These are phyloP conservation scores for Talaromyces sp. DNA, from an alignment of 2,329 filamentous ascomycete species.

Conservation along the genomic window DNA sequence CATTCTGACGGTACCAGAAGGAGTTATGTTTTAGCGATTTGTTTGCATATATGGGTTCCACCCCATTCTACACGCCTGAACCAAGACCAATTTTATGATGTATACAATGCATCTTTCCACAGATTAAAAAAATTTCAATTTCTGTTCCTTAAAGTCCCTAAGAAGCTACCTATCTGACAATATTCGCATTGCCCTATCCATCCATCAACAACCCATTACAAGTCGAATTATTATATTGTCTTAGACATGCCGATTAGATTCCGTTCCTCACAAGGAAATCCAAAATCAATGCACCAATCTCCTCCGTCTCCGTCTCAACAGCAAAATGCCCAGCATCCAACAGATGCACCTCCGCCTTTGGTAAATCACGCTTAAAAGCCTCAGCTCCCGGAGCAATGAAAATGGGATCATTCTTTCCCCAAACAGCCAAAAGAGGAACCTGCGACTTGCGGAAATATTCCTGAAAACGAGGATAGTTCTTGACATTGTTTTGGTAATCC, in stretches of 20 bases:
- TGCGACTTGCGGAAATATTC: constrained; percentile 52
- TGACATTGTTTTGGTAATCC: constrained; percentile 58
- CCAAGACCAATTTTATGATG: neutral
- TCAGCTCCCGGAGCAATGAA: constrained; percentile 51
- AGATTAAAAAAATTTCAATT: neutral
- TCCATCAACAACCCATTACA: neutral
- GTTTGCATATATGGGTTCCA: neutral
- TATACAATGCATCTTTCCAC: neutral
- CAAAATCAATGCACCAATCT: constrained; percentile 39
- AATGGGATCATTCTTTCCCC: constrained; percentile 58
- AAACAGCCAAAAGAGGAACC: constrained; percentile 57
- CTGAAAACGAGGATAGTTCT: constrained; percentile 57
- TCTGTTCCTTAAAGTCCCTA: neutral
- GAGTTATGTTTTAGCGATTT: neutral
- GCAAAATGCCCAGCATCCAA: constrained; percentile 61
- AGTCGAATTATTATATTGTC: neutral
- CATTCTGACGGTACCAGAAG: neutral
- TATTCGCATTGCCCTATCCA: too few relatives aligned
- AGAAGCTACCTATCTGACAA: neutral
- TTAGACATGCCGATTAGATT: neutral
- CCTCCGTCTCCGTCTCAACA: constrained; percentile 40
- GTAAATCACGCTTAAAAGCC: constrained; percentile 54
- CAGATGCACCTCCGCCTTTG: constrained; percentile 49
- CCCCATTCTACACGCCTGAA: neutral
- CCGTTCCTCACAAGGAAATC: constrained; percentile 33